These are phyloP conservation scores for Raphanus sativus DNA, from an alignment of 345 rosid genomes.

Conservation along the genomic window DNA sequence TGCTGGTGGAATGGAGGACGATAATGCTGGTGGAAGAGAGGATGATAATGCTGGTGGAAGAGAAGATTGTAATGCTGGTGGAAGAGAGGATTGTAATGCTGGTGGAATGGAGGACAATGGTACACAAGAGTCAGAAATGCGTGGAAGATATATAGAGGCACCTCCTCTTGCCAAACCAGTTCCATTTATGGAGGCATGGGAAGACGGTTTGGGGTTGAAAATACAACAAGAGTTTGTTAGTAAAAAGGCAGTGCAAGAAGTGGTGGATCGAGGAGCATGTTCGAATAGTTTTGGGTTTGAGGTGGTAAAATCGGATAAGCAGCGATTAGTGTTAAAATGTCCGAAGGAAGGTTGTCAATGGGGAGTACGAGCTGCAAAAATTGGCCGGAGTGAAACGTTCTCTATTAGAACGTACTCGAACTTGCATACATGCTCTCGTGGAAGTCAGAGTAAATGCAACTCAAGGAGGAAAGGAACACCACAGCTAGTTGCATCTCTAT, in stretches of 20 bases:
- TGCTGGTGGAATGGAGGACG: neutral
- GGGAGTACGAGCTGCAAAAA: neutral
- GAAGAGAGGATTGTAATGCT: no score
- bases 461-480: no score
- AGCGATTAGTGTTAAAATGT: neutral
- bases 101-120: neutral
- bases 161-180: neutral
- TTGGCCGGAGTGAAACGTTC: no score
- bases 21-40: neutral
- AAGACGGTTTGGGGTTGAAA: neutral
- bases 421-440: no score
- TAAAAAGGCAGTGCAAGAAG: neutral
- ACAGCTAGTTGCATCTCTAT: no score
- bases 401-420: neutral
- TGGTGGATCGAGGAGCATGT: neutral
- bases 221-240: no score
- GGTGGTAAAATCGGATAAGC: neutral
- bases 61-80: no score
- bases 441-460: no score
- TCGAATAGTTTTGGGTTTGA: neutral
- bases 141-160: neutral
- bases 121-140: neutral
- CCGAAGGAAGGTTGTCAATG: neutral
- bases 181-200: neutral
- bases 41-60: neutral